Evolutionary conservation across 23 red algal species (phyloP).

Genomic region (Cyanidium caldarium): DNA sequence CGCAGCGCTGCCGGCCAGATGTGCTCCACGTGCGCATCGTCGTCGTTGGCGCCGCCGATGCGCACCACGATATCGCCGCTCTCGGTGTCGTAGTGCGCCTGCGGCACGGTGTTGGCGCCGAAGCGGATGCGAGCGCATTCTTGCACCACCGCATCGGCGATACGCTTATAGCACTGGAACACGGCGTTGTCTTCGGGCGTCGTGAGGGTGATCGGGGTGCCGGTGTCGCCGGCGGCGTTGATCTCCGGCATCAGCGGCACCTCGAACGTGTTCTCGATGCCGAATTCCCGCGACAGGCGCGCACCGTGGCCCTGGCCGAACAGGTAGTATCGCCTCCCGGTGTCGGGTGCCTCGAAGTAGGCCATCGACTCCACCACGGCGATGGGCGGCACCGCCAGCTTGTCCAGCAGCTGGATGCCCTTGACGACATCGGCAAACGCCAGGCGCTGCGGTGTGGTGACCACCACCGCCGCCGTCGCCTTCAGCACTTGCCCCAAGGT

Average conservation of each 20-base stretch:
- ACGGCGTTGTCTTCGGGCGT: conserved; percentile 14
- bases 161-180: conserved; percentile 25
- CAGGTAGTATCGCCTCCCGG: conserved; percentile 37
- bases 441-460: conserved; percentile 92
- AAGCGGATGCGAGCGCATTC: conserved; percentile 61
- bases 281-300: conserved; percentile 50
- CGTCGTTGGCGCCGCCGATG: neutral
- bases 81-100: conserved; percentile 35
- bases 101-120: conserved; percentile 31
- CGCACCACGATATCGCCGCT: conserved; percentile 32
- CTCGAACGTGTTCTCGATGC: conserved; percentile 40
- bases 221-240: conserved; percentile 48
- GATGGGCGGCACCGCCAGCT: conserved; percentile 71
- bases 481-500: conserved; percentile 83
- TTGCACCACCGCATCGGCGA: conserved; percentile 57
- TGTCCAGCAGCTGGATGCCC: conserved; percentile 91
- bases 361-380: conserved; percentile 95
- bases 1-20: conserved; percentile 42
- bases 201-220: conserved; percentile 49
- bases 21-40: conserved; percentile 12
- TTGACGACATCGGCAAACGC: conserved; percentile 97
- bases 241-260: conserved; percentile 68
- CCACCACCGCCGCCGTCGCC: conserved; percentile 67
- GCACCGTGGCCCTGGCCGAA: conserved; percentile 79
- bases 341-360: conserved; percentile 85